Evolutionary conservation across 2,329 filamentous ascomycete genomes (phyloP).

Genomic region (Dactylellina parvicollis): DNA sequence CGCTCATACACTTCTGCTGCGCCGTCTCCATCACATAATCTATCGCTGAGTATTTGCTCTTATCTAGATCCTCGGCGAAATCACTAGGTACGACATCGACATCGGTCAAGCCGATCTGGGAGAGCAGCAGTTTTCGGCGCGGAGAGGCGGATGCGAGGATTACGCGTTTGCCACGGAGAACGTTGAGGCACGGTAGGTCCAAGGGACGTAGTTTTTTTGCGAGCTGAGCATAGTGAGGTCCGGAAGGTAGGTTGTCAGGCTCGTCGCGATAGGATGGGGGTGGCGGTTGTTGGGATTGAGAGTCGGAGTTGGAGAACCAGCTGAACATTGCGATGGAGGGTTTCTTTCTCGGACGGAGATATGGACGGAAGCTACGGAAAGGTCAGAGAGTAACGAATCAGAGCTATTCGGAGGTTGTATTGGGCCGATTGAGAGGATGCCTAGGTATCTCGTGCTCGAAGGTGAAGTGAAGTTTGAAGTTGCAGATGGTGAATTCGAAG

Average conservation of each 20-base stretch:
- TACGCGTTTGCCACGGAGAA: slow-evolving; percentile 80
- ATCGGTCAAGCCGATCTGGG: slow-evolving; percentile 79
- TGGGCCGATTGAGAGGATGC: background rate
- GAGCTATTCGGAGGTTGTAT: background rate
- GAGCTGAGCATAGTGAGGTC: slow-evolving; percentile 24
- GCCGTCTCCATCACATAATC: slow-evolving; percentile 93
- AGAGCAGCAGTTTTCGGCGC: slow-evolving; percentile 79
- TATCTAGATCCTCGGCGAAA: slow-evolving; percentile 85
- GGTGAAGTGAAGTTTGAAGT: slow-evolving; percentile 1
- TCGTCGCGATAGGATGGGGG: slow-evolving; percentile 47
- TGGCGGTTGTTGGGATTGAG: slow-evolving; percentile 31
- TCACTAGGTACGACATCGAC: slow-evolving; percentile 85
- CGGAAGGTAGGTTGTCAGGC: slow-evolving; percentile 10
- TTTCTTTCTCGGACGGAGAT: background rate
- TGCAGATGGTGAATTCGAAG: background rate
- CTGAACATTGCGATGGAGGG: slow-evolving; percentile 20
- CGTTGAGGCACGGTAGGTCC: slow-evolving; percentile 79
- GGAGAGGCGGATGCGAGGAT: slow-evolving; percentile 93
- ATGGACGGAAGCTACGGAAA: background rate
- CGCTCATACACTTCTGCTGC: slow-evolving; percentile 79
- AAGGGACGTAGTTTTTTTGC: slow-evolving; percentile 66
- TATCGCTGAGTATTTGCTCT: slow-evolving; percentile 76
- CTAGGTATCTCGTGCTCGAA: background rate
- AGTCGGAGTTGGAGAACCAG: slow-evolving; percentile 26
- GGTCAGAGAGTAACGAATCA: background rate